These are phyloP conservation scores for Henningerozyma blattae DNA, from an alignment of 805 yeast genomes.

Conservation along the genomic window DNA sequence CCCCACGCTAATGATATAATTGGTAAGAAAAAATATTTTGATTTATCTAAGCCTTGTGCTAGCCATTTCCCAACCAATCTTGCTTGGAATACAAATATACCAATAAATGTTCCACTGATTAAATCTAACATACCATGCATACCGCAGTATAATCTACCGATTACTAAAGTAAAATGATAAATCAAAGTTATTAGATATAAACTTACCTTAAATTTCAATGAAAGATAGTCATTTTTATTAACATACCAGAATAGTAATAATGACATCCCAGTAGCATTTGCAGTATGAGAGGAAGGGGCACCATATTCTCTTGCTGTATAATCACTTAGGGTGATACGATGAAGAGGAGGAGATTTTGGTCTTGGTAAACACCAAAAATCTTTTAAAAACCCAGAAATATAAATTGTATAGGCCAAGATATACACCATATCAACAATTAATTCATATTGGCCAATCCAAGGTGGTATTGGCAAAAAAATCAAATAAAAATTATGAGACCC, in stretches of 20 bases:
- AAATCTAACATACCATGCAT: conserved; percentile 93
- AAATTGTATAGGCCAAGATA: conserved; percentile 49
- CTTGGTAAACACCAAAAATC: conserved; percentile 86
- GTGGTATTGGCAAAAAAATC: conserved; percentile 70
- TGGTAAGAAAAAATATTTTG: conserved; percentile 21
- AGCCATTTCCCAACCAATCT: conserved; percentile 33
- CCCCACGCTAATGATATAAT: conserved; percentile 28
- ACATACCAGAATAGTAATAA: conserved; percentile 29
- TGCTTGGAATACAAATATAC: conserved; percentile 38
- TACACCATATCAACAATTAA: conserved; percentile 58
- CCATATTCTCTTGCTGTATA: conserved; percentile 91
- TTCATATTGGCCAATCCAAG: conserved; percentile 61
- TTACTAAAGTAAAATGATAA: conserved; percentile 53
- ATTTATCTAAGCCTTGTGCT: conserved; percentile 25
- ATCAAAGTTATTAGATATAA: conserved; percentile 15
- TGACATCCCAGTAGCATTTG: conserved; percentile 81
- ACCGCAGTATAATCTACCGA: conserved; percentile 88
- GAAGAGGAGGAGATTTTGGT: conserved; percentile 85
- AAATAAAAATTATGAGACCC: conserved; percentile 95
- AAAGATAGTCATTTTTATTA: neutral
- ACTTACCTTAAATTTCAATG: neutral
- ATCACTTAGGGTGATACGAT: conserved; percentile 80
- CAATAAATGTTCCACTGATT: conserved; percentile 50
- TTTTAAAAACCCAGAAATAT: conserved; percentile 60
- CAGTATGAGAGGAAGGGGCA: conserved; percentile 88